Evolutionary conservation across 352 stramenopile genomes (phyloP).

Genomic region (Globisporangium irregulare): DNA sequence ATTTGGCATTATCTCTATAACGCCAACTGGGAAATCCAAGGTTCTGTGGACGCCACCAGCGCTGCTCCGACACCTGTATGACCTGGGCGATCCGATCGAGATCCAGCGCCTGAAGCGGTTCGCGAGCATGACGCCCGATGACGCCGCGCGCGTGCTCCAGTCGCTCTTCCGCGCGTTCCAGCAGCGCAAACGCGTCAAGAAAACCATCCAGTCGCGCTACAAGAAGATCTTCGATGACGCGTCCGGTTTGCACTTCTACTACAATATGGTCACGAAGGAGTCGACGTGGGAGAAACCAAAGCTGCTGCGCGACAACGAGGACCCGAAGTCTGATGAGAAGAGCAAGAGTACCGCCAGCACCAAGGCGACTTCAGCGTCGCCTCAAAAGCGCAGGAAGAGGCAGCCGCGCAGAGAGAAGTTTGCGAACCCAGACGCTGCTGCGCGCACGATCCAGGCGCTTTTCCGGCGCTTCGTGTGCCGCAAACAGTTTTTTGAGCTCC

Average conservation of each 20-base stretch:
- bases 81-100: slow-evolving; percentile 64
- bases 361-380: neutral
- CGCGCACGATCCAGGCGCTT: slow-evolving; percentile 56
- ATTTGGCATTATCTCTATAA: slow-evolving; percentile 11
- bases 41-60: slow-evolving; percentile 28
- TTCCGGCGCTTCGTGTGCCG: slow-evolving; percentile 51
- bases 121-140: slow-evolving; percentile 43
- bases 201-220: slow-evolving; percentile 47
- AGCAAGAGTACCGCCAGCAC: neutral
- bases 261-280: slow-evolving; percentile 66
- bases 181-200: slow-evolving; percentile 34
- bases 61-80: slow-evolving; percentile 50
- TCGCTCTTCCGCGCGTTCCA: slow-evolving; percentile 39
- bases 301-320: slow-evolving; percentile 23
- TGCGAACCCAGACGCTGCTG: slow-evolving; percentile 32
- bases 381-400: slow-evolving; percentile 11
- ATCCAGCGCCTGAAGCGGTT: slow-evolving; percentile 45
- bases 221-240: slow-evolving; percentile 56
- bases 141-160: slow-evolving; percentile 59
- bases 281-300: slow-evolving; percentile 68
- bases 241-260: slow-evolving; percentile 60
- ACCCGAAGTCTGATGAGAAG: neutral
- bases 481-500: slow-evolving; percentile 36
- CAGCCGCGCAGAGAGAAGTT: slow-evolving; percentile 33
- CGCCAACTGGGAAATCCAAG: slow-evolving; percentile 15